Percentiles rank a stretch among this genome's conserved stretches.
Evolutionary conservation across 1,284 basidiomycete species (phyloP).

Genomic region (Cryptococcus jaspeensis): DNA sequence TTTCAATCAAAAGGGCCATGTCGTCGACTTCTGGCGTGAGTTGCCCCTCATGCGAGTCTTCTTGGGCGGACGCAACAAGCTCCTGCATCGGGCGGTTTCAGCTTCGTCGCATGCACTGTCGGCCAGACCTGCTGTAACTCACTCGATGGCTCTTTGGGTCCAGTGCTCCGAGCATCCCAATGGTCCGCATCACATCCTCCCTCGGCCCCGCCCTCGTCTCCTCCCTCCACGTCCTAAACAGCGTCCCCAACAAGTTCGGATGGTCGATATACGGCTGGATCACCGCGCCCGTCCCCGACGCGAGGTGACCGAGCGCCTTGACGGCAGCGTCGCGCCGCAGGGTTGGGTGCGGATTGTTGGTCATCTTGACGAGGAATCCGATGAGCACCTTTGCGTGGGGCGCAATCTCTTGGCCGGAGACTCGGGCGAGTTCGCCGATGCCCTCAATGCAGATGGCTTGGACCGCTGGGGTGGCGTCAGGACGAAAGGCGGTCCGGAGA

Average conservation of each 20-base stretch:
- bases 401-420: slow-evolving; percentile 88
- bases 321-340: slow-evolving; percentile 89
- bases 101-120: too few species aligned
- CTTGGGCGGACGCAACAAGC: slow-evolving; percentile 71
- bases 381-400: slow-evolving; percentile 83
- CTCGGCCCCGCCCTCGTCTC: slow-evolving; percentile 75
- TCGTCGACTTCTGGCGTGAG: slow-evolving; percentile 56
- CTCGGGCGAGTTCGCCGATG: slow-evolving; percentile 88
- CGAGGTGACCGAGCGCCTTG: slow-evolving; percentile 90
- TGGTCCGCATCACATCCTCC: slow-evolving; percentile 85
- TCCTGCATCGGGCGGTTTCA: too few species aligned
- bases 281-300: slow-evolving; percentile 93
- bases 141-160: slow-evolving; percentile 96
- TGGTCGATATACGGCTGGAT: slow-evolving; percentile 88
- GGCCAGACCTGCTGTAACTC: slow-evolving; percentile 13
- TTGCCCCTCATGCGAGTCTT: slow-evolving; percentile 61
- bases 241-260: slow-evolving; percentile 81
- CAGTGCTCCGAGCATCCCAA: slow-evolving; percentile 95
- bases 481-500: slow-evolving; percentile 71
- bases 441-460: slow-evolving; percentile 92
- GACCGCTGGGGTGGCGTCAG: slow-evolving; percentile 79
- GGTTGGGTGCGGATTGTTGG: slow-evolving; percentile 75
- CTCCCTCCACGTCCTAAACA: slow-evolving; percentile 82
- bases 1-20: slow-evolving; percentile 59
- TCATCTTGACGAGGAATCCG: slow-evolving; percentile 81